Base-by-base conservation (phyloP, 2,329 filamentous ascomycete genomes). In the Fusarium sp. region DNA sequence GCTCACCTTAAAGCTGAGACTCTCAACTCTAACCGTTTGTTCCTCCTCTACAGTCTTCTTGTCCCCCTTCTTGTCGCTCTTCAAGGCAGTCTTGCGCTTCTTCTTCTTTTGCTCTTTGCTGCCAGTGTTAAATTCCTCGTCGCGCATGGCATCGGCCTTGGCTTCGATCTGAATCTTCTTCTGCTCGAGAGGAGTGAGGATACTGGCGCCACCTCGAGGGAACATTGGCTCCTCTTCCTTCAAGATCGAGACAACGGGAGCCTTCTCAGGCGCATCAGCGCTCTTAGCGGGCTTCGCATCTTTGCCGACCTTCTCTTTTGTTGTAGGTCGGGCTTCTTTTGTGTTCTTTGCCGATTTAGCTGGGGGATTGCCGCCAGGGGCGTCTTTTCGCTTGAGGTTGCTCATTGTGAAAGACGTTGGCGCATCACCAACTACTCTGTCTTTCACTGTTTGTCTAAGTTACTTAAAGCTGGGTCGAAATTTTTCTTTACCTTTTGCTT, bases 141-240 rank as follows among this genome's bases (percentile, higher is more conserved):
- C 96, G 77, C 95, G 96, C 38, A 97, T 83, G 40, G 94, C 96
- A 83, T 99, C 96, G 73, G 91, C 90, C 76, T 92, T 96, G 45
- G 96, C 96, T 80, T 98, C 92, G 61, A 97, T 91, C 75, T 96
- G 91, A 67, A 99, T 98, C 80, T 98, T 93, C 82, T 97, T 97
- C 77, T 97, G 92, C 79, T 99, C 96, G 52, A 99, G 84, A 20
- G 96, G 94, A 3, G 96, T 97, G 77, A 99, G 83, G 53, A 97
- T 86, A 76, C 93, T 97, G 54, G 89, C 95, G 42, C 96, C 97
- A 57, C 96, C 96, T 85, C 96, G 89, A 71, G 96, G 95, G 75
- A 99, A 99, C 44, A 95, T 85, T 34, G 90, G 90, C 77, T 97
- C 96, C 71, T 98, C 96, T 70, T 96, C 91, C 78, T 86, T 89